These are phyloP conservation scores for Dioszegia aurantiaca DNA, from an alignment of 768 basidiomycete genomes.

Conservation along the genomic window DNA sequence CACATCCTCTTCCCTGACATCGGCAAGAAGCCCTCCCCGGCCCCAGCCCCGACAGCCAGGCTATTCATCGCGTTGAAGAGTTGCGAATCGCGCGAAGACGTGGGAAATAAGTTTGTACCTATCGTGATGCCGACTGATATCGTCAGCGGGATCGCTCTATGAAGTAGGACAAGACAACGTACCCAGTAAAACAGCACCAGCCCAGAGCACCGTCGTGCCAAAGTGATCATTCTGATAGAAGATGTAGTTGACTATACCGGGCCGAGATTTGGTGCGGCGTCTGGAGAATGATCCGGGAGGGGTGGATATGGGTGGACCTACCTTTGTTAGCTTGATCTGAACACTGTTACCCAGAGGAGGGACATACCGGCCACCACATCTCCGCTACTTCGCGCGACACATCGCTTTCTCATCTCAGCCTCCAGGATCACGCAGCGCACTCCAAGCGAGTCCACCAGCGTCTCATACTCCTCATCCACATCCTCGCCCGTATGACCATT, in stretches of 20 bases:
- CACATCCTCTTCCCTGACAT: constrained; percentile 17
- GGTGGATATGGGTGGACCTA: neutral
- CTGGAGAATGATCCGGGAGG: constrained; percentile 4
- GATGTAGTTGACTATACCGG: constrained; percentile 35
- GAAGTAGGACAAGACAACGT: constrained; percentile 9
- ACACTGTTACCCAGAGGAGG: neutral
- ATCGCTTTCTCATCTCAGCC: constrained; percentile 28
- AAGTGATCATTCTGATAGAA: constrained; percentile 28
- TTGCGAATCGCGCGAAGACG: constrained; percentile 37
- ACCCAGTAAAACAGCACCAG: constrained; percentile 36
- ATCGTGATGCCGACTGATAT: constrained; percentile 34
- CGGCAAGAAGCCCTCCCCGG: constrained; percentile 41
- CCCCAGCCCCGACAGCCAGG: constrained; percentile 33
- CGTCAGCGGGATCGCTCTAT: constrained; percentile 17
- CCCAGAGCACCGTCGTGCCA: constrained; percentile 23
- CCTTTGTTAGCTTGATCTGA: constrained; percentile 9
- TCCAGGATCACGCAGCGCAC: constrained; percentile 38
- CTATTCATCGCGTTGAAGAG: constrained; percentile 42
- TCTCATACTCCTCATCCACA: constrained; percentile 36
- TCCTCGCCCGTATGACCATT: constrained; percentile 8
- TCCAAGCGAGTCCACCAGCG: constrained; percentile 28
- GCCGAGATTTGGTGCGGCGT: constrained; percentile 17
- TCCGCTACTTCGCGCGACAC: constrained; percentile 17
- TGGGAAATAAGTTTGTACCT: constrained; percentile 26
- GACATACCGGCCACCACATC: constrained; percentile 14